These are phyloP conservation scores for Miscanthus lutarioriparius DNA, from an alignment of 176 grass and related monocot species.

Conservation along the genomic window DNA sequence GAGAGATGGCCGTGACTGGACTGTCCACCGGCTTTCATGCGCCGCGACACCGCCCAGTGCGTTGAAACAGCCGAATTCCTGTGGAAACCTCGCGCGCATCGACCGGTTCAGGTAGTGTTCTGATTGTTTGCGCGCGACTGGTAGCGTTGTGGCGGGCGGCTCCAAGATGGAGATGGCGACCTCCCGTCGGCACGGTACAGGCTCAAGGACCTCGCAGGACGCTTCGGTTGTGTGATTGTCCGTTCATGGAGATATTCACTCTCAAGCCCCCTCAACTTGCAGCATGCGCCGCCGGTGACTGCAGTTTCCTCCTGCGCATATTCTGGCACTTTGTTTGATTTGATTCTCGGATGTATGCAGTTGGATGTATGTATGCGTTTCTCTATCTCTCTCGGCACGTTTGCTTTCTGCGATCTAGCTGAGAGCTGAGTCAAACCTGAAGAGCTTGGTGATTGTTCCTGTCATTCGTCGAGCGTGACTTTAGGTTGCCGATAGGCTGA, in stretches of 20 bases:
- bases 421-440: neutral
- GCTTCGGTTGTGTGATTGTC: constrained; percentile 10
- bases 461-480: neutral
- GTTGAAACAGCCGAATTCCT: neutral
- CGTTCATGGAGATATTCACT: neutral
- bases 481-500: neutral
- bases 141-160: no score
- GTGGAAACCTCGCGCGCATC: constrained; percentile 1
- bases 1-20: neutral
- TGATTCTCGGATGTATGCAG: neutral
- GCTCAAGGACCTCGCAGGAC: neutral
- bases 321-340: neutral
- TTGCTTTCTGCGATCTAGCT: neutral
- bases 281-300: neutral
- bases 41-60: neutral
- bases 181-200: neutral
- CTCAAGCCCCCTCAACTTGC: no score
- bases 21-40: neutral
- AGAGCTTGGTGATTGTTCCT: neutral
- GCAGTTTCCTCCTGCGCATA: neutral
- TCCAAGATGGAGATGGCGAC: neutral
- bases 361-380: neutral
- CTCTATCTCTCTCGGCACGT: neutral
- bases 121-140: no score
- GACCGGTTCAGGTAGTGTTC: neutral